Evolutionary conservation across 768 basidiomycete species (phyloP).

Genomic region (Auriscalpium orientale): DNA sequence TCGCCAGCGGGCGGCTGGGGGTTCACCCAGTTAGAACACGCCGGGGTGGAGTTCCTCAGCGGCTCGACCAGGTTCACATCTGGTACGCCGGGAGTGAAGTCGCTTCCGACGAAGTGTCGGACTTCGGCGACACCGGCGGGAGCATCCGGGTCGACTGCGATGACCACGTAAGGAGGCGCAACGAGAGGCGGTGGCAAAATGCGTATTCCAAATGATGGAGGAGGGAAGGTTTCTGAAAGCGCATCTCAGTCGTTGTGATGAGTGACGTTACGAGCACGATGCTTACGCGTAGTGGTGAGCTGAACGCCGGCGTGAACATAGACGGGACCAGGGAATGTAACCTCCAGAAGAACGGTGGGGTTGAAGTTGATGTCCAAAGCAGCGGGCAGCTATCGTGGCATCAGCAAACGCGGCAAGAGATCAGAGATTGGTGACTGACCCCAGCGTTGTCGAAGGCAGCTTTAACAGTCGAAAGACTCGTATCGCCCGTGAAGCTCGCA

Average conservation of each 20-base stretch:
- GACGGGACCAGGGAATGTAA: not conserved
- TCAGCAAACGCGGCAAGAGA: no score
- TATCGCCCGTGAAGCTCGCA: no score
- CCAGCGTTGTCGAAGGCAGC: no score
- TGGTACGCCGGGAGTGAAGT: not conserved
- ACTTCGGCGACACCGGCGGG: not conserved
- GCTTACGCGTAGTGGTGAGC: not conserved
- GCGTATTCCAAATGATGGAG: not conserved
- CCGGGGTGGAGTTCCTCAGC: conserved; percentile 33
- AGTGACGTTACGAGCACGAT: no score
- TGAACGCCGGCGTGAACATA: not conserved
- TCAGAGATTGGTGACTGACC: no score
- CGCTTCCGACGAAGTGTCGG: not conserved
- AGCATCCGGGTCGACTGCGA: not conserved
- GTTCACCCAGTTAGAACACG: conserved; percentile 32
- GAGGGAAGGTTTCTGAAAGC: not conserved
- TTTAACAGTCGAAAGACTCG: no score
- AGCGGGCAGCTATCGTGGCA: no score
- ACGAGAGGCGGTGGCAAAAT: no score
- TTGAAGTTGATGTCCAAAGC: not conserved
- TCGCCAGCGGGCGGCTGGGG: conserved; percentile 36
- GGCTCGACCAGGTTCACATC: not conserved
- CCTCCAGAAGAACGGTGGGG: not conserved
- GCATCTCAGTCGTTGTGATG: no score
- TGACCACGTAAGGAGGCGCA: not conserved